Conservation (phyloP, 2,329 filamentous ascomycete genomes). For the Aureobasidium lini region DNA sequence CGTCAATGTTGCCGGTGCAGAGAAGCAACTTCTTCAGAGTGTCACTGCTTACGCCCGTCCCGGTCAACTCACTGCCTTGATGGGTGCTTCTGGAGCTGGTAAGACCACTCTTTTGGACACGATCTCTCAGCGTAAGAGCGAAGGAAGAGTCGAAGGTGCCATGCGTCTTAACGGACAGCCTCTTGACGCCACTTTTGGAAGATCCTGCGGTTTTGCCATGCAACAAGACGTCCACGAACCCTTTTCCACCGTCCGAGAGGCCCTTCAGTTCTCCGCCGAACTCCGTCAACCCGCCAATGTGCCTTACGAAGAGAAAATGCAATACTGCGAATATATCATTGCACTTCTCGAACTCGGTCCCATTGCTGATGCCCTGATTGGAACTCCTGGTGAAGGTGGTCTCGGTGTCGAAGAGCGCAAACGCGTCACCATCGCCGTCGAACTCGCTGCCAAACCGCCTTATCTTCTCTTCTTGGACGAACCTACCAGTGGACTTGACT, state of each 20-base stretch:
- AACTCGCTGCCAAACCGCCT: constrained; percentile 39
- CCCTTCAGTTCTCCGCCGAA: constrained; percentile 48
- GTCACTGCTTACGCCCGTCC: constrained; percentile 50
- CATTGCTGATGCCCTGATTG: constrained; percentile 60
- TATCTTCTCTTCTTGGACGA: constrained; percentile 56
- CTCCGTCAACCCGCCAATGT: constrained; percentile 50
- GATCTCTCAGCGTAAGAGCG: constrained; percentile 50
- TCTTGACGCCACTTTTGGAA: constrained; percentile 51
- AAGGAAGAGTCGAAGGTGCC: constrained; percentile 57
- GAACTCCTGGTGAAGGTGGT: constrained; percentile 55
- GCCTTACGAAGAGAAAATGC: constrained; percentile 50
- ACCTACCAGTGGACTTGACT: constrained; percentile 54
- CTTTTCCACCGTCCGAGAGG: constrained; percentile 50
- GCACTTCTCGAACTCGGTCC: constrained; percentile 59
- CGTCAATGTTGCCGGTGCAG: constrained; percentile 44
- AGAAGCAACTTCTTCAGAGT: constrained; percentile 46
- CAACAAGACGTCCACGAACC: constrained; percentile 59
- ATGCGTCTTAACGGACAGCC: constrained; percentile 58
- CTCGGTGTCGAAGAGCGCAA: constrained; percentile 57
- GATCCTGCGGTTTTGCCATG: constrained; percentile 63
- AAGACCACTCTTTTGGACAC: constrained; percentile 75
- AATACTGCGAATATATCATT: constrained; percentile 60
- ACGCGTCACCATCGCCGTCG: constrained; percentile 50
- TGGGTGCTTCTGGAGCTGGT: constrained; percentile 73
- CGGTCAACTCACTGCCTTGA: constrained; percentile 51